Evolutionary conservation across 2,329 filamentous ascomycete genomes (phyloP), one percentile per base, ranked within the genome.

Genomic region (Cylindrodendrum hubeiense): DNA sequence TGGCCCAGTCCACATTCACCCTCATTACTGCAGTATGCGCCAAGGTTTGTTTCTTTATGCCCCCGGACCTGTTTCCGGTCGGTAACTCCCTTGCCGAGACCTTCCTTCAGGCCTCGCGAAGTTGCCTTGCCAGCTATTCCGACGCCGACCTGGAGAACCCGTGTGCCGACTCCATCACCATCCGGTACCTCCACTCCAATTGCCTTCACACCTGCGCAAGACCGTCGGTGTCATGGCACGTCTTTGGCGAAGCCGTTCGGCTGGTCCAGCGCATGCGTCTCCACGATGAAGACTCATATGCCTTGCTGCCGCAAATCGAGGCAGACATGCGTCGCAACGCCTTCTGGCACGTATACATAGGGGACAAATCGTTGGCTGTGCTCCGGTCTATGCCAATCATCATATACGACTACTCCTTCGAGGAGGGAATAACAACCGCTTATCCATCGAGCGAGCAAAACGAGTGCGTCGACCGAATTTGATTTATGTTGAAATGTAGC

Each of bases 21-120:
- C 47, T 50, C 22, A 28, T 50, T n/a, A 50, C 49, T 33, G 49
- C 49, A 37, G 30, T 52, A 12, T 52, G 49, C 15, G 49, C 49
- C 49, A 52, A 37, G 19, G 49, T 52, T 12, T 37, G 49, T 37
- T 37, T 19, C 49, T 37, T 52, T 37, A 5, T 52, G 17, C 49
- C 49, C 2, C 15, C 30, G 17, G 49, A 52, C 3, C 19, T 52
- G 7, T 52, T 37, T n/a, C 49, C 49, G 5, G 19, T 19, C 5
- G 49, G 49, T 5, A 30, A 10, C 3, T 21, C 7, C 5, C 30
- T 52, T 7, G 49, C 49, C 28, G 30, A 37, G 28, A 2, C 13
- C 8, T 52, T 52, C 30, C 49, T 52, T 17, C n/a, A 37, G 49
- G 49, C 49, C 4, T 52, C 49, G 9, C 49, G 49, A 13, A 37